Conservation (phyloP, 2,329 filamentous ascomycete genomes). For the Fusarium continuum region DNA sequence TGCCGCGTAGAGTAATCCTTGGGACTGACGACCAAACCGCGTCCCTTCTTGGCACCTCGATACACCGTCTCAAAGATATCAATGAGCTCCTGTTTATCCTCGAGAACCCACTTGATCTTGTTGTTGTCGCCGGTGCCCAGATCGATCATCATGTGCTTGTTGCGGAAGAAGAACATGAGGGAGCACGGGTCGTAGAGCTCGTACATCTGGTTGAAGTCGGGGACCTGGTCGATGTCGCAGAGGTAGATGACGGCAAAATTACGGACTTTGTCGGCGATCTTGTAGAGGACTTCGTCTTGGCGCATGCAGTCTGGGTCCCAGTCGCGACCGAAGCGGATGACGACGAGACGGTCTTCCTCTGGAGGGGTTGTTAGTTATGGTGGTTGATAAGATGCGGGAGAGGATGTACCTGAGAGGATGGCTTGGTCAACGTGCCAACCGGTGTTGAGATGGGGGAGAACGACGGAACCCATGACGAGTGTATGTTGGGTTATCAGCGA, state of each 20-base stretch:
- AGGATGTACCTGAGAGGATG: constrained; percentile 64
- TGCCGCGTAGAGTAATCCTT: constrained; percentile 65
- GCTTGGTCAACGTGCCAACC: constrained; percentile 99
- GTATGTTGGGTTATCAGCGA: too few species aligned
- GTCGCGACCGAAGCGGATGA: constrained; percentile 93
- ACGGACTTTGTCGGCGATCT: constrained; percentile 91
- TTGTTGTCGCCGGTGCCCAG: constrained; percentile 99
- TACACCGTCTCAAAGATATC: constrained; percentile 99
- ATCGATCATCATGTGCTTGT: constrained; percentile 99
- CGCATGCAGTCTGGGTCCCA: constrained; percentile 76
- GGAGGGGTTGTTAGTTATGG: constrained; percentile 11
- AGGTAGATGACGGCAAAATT: constrained; percentile 94
- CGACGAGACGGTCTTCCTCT: constrained; percentile 91
- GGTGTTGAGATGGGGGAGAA: constrained; percentile 87
- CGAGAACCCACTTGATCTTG: constrained; percentile 91
- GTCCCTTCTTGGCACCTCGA: constrained; percentile 96
- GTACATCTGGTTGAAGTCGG: constrained; percentile 97
- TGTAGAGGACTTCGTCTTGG: constrained; percentile 93
- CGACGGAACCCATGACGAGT: constrained; percentile 77
- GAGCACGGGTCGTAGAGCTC: constrained; percentile 90
- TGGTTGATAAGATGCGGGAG: neutral
- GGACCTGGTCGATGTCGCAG: constrained; percentile 90
- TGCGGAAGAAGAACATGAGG: constrained; percentile 96
- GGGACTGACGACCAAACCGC: constrained; percentile 94
- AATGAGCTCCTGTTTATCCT: constrained; percentile 98